Evolutionary conservation across 495 filamentous ascomycete species (phyloP), one percentile per base, ranked within the genome.

Genomic region (Chaetomium fimeti): DNA sequence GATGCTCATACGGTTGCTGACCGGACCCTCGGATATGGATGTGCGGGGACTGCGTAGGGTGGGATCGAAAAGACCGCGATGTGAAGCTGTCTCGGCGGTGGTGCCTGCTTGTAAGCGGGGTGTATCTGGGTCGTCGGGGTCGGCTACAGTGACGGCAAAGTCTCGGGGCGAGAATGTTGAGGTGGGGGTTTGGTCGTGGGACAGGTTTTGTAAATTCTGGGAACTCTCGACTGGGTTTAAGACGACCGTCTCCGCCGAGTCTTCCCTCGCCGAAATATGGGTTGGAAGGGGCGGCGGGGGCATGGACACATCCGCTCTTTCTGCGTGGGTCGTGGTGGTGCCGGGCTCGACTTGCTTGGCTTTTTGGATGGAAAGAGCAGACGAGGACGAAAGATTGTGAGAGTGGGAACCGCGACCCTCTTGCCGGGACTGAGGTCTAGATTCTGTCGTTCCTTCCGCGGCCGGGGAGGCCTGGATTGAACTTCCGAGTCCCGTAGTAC

Each of bases 1-100:
- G 60, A 86, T 81, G 54, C 86, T 88, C 72, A 88, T 78, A 29
- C 88, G 83, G 68, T 88, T 87, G 22, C 77, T 81, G 42, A 83
- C 81, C n/a, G 75, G 76, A 15, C 68, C 62, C 32, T 79, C 75
- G 38, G 62, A 72, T 59, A 66, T 66, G 15, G 76, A 74, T 4
- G 77, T 76, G n/a, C 74, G 75, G 38, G 71, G 72, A 45, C 76
- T 76, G 53, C 75, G 75, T 24, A 82, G 63, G 29, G 76, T 77
- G 27, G 81, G 69, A 45, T 87, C 85, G 18, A 78, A 78, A 7
- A 82, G 68, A 42, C 66, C 69, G 63, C 65, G 73, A 65, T 66
- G 69, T 60, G 69, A 56, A 20, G 74, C 20, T 29, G 62, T 65
- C 11, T 76, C 68, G 49, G 60, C 22, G 61, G 57, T 69, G 20